Percentiles rank a stretch among this genome's conserved stretches.
Evolutionary conservation across 805 yeast genomes (phyloP).

Genomic region (Torulaspora quercuum): DNA sequence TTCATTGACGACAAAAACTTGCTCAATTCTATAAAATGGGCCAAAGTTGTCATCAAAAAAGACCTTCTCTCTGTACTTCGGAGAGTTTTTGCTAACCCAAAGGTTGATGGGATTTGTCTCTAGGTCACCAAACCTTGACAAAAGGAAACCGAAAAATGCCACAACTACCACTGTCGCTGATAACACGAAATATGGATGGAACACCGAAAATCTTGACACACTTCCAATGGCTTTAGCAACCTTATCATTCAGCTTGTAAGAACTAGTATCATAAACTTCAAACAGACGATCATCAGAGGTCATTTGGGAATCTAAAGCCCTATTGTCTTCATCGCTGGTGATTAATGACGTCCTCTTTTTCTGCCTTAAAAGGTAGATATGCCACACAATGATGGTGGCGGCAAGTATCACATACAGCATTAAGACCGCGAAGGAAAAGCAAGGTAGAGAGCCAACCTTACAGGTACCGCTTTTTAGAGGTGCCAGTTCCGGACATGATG

Average conservation of each 20-base stretch:
- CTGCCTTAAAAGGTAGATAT: slow-evolving; percentile 22
- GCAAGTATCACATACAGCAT: slow-evolving; percentile 44
- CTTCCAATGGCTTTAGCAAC: slow-evolving; percentile 41
- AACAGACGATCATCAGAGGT: slow-evolving; percentile 17
- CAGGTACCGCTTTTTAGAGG: slow-evolving; percentile 46
- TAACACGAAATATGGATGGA: slow-evolving; percentile 54
- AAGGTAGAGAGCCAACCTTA: slow-evolving; percentile 59
- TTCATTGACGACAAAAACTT: slow-evolving; percentile 67
- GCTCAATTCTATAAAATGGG: slow-evolving; percentile 87
- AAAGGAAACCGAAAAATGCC: slow-evolving; percentile 33
- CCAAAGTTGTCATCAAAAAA: slow-evolving; percentile 81
- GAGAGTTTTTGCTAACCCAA: slow-evolving; percentile 84
- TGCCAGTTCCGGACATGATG: slow-evolving; percentile 69
- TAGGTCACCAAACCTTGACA: slow-evolving; percentile 49
- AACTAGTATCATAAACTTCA: slow-evolving; percentile 22
- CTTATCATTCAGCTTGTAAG: slow-evolving; percentile 17
- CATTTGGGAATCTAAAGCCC: slow-evolving; percentile 14
- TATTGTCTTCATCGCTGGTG: slow-evolving; percentile 20
- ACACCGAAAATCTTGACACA: slow-evolving; percentile 58
- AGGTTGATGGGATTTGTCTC: slow-evolving; percentile 79
- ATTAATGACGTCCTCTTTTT: slow-evolving; percentile 25
- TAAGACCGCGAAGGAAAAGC: slow-evolving; percentile 64
- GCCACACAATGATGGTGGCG: slow-evolving; percentile 26
- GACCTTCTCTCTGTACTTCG: slow-evolving; percentile 61
- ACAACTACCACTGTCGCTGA: slow-evolving; percentile 39